Conservation (phyloP, 495 filamentous ascomycete species). For the Paragyromitra xinjiangensis region DNA sequence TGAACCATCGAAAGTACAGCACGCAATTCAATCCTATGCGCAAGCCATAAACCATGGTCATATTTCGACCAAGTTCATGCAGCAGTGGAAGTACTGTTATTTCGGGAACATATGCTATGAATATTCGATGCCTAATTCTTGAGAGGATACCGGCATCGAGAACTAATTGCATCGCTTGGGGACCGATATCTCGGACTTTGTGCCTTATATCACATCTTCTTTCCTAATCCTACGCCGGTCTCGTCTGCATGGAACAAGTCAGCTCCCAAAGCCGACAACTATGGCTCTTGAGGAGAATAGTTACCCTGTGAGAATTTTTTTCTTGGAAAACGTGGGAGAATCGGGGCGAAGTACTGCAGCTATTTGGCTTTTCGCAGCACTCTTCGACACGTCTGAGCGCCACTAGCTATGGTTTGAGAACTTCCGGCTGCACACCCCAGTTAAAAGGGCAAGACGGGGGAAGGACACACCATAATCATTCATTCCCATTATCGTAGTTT, state of each 20-base stretch:
- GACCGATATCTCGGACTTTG: background rate
- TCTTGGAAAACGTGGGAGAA: background rate
- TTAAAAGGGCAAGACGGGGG: background rate
- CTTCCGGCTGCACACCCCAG: background rate
- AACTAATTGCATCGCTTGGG: constrained; percentile 16
- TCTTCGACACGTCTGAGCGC: background rate
- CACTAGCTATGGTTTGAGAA: background rate
- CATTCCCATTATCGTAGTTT: background rate
- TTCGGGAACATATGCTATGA: background rate
- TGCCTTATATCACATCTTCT: constrained; percentile 8
- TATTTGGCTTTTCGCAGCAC: background rate
- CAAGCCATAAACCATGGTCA: background rate
- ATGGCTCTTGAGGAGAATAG: too few relatives aligned
- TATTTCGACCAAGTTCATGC: background rate
- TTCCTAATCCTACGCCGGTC: constrained; percentile 20
- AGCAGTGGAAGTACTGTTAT: constrained; percentile 1
- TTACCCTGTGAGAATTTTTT: background rate
- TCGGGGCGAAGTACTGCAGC: background rate
- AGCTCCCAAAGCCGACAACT: background rate
- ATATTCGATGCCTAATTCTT: constrained; percentile 3
- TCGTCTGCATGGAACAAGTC: constrained; percentile 1
- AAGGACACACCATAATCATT: background rate
- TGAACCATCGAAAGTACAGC: background rate
- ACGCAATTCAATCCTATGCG: background rate
- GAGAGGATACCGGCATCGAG: constrained; percentile 13